Conservation (phyloP, 257 asterid genomes). For the Ophiorrhiza pumila region DNA sequence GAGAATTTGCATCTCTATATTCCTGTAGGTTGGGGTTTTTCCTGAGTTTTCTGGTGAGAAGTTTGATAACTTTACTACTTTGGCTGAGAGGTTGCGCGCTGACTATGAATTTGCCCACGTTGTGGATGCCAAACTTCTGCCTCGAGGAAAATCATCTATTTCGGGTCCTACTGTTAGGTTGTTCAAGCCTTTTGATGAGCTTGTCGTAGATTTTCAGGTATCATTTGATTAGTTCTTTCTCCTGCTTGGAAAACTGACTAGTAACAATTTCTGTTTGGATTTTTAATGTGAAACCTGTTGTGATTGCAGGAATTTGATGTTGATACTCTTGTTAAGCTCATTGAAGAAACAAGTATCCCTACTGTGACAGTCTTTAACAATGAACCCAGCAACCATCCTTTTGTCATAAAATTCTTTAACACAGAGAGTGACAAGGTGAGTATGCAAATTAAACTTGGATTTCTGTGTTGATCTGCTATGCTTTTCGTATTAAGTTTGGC, state of each 20-base stretch:
- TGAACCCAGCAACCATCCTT: constrained; percentile 79
- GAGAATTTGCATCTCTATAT: not conserved
- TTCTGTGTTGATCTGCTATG: not conserved
- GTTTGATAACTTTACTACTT: constrained; percentile 70
- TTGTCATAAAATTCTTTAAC: constrained; percentile 66
- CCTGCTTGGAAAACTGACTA: not conserved
- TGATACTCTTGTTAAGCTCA: constrained; percentile 67
- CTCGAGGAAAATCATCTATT: constrained; percentile 75
- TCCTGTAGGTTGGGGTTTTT: constrained; percentile 74
- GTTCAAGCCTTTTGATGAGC: constrained; percentile 95
- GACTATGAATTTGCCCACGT: constrained; percentile 79
- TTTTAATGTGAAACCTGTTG: not conserved
- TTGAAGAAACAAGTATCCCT: constrained; percentile 74
- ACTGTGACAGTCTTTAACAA: constrained; percentile 73
- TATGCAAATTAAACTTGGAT: not conserved
- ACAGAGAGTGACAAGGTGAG: constrained; percentile 62
- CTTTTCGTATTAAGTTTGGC: not conserved
- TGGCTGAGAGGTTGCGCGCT: constrained; percentile 82
- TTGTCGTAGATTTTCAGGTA: constrained; percentile 76
- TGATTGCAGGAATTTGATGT: constrained; percentile 75
- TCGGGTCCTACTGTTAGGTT: constrained; percentile 77
- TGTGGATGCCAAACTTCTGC: constrained; percentile 68
- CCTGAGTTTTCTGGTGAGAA: constrained; percentile 88
- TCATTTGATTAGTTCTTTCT: not conserved
- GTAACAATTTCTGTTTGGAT: not conserved